Evolutionary conservation across 2,329 filamentous ascomycete species (phyloP), one percentile per base, ranked within the genome.

Genomic region (Aspergillus uvarum): DNA sequence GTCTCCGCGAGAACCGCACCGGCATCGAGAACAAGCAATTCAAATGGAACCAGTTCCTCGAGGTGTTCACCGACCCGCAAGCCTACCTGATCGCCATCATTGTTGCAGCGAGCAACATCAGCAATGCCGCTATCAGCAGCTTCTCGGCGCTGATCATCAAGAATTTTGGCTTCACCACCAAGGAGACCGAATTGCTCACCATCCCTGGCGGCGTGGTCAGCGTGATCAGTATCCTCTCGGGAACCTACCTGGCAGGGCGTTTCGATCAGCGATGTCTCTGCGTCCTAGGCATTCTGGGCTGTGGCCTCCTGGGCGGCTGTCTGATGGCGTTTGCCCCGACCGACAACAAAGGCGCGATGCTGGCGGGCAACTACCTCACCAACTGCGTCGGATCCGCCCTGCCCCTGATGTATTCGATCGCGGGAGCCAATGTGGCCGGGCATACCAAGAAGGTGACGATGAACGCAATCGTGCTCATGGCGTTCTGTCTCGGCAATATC

Each of bases 21-120:
- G 82, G 82, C 6, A 81, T 83, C 16, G 78, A 82, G 51, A 82
- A 81, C 68, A 81, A 82, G 56, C 72, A 77, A 47, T 80, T 83
- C 69, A 83, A 84, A 63, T 63, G 65, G 16, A 60, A 70, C 3
- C 82, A 84, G 54, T 71, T 81, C 19, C 61, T 73, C 29, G 82
- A 84, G 68, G 76, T 76, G 4, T 73, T 82, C 51, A 51, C 56
- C 8, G 77, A 82, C 44, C 71, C 77, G 1, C 79, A 82, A 54
- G 77, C 81, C 0, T 80, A 73, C 65, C 66, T 79, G 22, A 70
- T 80, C 42, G 65, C 65, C 29, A 56, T 80, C 4, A 68, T 76
- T 29, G 72, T 72, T 16, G 67, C 74, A 16, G 65, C 74, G 7
- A 71, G 68, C 51, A 74, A 74, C 49, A 73, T 79, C 29, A 73